A percentile compares a stretch with the other conserved stretches of the same genome.
Evolutionary conservation across 257 asterid species (phyloP).

Genomic region (Schizonepeta tenuifolia): DNA sequence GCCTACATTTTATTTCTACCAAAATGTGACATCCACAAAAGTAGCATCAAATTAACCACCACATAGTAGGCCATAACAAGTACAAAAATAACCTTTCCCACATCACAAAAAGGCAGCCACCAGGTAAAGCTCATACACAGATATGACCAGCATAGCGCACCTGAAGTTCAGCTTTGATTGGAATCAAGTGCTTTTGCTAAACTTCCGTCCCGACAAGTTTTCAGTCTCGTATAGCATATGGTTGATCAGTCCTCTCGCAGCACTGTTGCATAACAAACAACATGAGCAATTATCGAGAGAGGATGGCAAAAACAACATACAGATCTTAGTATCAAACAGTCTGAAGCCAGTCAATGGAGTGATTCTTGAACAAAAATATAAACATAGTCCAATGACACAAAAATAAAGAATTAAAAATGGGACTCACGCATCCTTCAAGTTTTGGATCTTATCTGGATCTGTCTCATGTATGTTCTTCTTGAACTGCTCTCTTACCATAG

Average conservation of each 20-base stretch:
- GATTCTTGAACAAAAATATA: neutral
- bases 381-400: neutral
- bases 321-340: neutral
- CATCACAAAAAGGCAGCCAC: neutral
- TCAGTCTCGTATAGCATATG: conserved; percentile 91
- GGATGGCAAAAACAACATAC: neutral
- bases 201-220: conserved; percentile 68
- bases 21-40: neutral
- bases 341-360: neutral
- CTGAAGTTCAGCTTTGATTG: conserved; percentile 16
- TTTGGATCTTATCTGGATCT: conserved; percentile 86
- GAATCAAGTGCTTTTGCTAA: conserved; percentile 53
- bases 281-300: neutral
- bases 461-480: conserved; percentile 82
- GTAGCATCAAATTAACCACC: neutral
- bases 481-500: conserved; percentile 88
- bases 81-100: neutral
- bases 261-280: conserved; percentile 53
- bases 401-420: neutral
- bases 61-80: conserved; percentile 11
- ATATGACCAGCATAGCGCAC: neutral
- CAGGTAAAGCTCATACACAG: neutral
- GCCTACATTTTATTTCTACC: neutral
- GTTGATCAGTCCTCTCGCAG: conserved; percentile 91
- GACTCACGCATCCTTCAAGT: conserved; percentile 87